Conservation (phyloP, 768 basidiomycete genomes). For the Panaeolus cyanescens region DNA sequence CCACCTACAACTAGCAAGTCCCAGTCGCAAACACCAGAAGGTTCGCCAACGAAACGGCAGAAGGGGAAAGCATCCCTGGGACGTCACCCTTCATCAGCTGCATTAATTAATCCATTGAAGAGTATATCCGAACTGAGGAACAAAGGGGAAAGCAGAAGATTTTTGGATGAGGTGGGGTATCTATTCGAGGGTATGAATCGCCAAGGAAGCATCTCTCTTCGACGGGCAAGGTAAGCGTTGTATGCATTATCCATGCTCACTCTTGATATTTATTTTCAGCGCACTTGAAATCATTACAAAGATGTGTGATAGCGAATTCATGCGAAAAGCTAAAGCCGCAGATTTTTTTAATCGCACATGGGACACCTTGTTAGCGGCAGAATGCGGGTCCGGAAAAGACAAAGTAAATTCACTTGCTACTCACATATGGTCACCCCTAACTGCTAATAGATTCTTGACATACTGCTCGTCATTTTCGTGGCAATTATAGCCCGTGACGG, state of each 20-base stretch:
- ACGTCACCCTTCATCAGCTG: slow-evolving; percentile 40
- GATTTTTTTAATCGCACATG: slow-evolving; percentile 74
- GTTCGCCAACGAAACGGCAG: slow-evolving; percentile 34
- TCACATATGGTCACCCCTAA: background rate
- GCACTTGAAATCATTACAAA: slow-evolving; percentile 78
- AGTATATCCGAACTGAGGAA: slow-evolving; percentile 80
- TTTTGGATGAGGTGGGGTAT: slow-evolving; percentile 85
- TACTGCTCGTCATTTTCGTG: slow-evolving; percentile 60
- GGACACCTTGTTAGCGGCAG: slow-evolving; percentile 61
- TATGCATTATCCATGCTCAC: background rate
- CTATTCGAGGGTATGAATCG: slow-evolving; percentile 77
- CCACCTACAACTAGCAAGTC: slow-evolving; percentile 36
- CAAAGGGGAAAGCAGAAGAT: slow-evolving; percentile 79
- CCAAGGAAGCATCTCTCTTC: slow-evolving; percentile 51
- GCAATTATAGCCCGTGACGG: slow-evolving; percentile 64
- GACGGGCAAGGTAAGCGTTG: slow-evolving; percentile 62
- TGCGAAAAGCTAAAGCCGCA: slow-evolving; percentile 76
- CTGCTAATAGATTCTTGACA: slow-evolving; percentile 58
- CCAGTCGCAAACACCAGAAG: slow-evolving; percentile 31
- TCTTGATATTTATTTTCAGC: slow-evolving; percentile 34
- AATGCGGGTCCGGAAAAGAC: slow-evolving; percentile 65
- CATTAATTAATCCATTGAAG: slow-evolving; percentile 74
- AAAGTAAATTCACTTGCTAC: slow-evolving; percentile 22
- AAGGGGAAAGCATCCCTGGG: slow-evolving; percentile 37
- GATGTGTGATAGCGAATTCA: slow-evolving; percentile 71